Percentiles rank a stretch among this genome's conserved stretches.
phyloP scores from a whole-genome alignment of 2,329 filamentous ascomycete genomes.

The Calonectria pteridis region DNA sequence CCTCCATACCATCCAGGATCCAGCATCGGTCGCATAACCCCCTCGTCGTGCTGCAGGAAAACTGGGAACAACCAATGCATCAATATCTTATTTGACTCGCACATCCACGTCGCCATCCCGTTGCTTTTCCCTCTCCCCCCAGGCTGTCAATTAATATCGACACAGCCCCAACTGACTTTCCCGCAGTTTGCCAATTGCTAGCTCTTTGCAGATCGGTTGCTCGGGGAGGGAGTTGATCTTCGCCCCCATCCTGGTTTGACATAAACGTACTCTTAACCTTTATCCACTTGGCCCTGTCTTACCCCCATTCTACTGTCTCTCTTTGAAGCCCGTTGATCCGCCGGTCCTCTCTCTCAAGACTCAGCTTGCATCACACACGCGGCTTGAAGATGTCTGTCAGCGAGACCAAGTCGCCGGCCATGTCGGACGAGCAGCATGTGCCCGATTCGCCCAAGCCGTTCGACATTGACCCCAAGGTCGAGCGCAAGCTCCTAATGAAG shows the following conservation, averaged over 20 bases:
- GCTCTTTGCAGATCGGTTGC: constrained; percentile 9
- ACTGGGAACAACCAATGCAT: constrained; percentile 18
- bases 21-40: not conserved
- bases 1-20: constrained; percentile 1
- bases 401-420: constrained; percentile 30
- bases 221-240: constrained; percentile 20
- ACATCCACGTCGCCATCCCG: not conserved
- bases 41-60: constrained; percentile 19
- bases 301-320: not conserved
- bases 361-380: not conserved
- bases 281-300: not conserved
- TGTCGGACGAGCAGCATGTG: constrained; percentile 30
- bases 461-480: constrained; percentile 48
- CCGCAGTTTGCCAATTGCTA: not conserved
- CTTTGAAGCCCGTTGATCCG: not conserved
- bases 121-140: not conserved
- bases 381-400: constrained; percentile 31
- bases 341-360: not conserved
- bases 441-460: constrained; percentile 24
- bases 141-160: constrained; percentile 17
- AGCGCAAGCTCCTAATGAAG: constrained; percentile 54
- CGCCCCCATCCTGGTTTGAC: constrained; percentile 7
- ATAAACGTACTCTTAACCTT: constrained; percentile 2
- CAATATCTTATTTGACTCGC: constrained; percentile 17
- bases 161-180: not conserved